Evolutionary conservation across 768 basidiomycete species (phyloP).

Genomic region (Phylloporus arenicola): DNA sequence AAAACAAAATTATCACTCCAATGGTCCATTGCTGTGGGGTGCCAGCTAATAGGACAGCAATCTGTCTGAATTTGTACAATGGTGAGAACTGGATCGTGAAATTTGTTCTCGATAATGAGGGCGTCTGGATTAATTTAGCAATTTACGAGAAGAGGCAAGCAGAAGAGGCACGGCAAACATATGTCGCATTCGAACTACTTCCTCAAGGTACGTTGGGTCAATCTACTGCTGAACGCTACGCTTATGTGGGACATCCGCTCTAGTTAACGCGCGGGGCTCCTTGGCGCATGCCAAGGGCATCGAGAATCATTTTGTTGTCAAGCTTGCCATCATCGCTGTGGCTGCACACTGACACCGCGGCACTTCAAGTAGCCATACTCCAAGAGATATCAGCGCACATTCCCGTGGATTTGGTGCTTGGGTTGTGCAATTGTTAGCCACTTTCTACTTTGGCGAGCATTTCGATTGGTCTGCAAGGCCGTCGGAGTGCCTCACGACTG

Average conservation of each 20-base stretch:
- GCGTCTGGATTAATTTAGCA: neutral
- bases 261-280: neutral
- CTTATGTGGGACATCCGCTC: neutral
- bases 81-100: neutral
- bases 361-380: neutral
- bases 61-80: conserved; percentile 14
- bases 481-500: neutral
- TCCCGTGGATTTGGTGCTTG: neutral
- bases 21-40: too few relatives aligned
- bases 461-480: conserved; percentile 42
- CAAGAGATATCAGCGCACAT: neutral
- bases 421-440: neutral
- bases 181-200: neutral
- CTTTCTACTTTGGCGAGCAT: neutral
- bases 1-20: too few relatives aligned
- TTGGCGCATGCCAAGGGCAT: neutral
- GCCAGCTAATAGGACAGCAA: conserved; percentile 38
- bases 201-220: neutral
- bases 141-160: neutral
- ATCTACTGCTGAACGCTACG: neutral
- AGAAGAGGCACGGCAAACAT: neutral
- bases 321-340: neutral
- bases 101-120: neutral
- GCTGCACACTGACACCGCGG: neutral
- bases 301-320: neutral